Percentiles rank a stretch among this genome's conserved stretches.
These are phyloP conservation scores for Aspergillus panamensis DNA, from an alignment of 495 filamentous ascomycete genomes.

Conservation along the genomic window DNA sequence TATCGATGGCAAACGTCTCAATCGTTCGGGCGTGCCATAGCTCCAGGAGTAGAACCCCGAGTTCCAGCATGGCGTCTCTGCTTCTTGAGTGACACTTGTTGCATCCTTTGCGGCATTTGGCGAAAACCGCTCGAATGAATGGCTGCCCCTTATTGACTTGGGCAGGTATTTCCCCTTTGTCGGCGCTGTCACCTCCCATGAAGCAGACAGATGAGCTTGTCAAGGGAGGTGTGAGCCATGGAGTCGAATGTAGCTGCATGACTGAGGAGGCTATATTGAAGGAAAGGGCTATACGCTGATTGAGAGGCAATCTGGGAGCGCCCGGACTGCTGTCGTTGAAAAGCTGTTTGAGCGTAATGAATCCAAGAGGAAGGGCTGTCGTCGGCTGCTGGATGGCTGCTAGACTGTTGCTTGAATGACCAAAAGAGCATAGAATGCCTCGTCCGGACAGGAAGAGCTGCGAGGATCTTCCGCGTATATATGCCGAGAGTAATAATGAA, in stretches of 20 bases:
- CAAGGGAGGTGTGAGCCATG: slow-evolving; percentile 1
- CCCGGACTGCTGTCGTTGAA: not conserved
- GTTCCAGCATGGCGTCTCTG: slow-evolving; percentile 10
- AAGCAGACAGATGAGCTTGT: slow-evolving; percentile 10
- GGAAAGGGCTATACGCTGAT: slow-evolving; percentile 5
- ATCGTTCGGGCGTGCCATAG: slow-evolving; percentile 9
- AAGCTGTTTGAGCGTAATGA: not conserved
- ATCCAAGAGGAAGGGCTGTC: not conserved
- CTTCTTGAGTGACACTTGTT: not conserved
- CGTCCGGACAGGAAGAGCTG: not conserved
- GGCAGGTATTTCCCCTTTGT: not conserved
- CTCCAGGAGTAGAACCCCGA: slow-evolving; percentile 9
- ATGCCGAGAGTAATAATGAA: not conserved
- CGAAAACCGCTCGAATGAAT: slow-evolving; percentile 3
- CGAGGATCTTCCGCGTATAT: not conserved
- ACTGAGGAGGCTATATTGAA: slow-evolving; percentile 7
- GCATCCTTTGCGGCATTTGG: not conserved
- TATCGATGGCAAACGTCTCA: not conserved
- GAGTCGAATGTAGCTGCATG: slow-evolving; percentile 7
- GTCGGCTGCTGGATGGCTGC: not conserved
- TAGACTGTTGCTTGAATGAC: not conserved
- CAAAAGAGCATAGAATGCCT: not conserved
- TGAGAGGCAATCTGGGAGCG: not conserved
- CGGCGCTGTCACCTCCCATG: not conserved
- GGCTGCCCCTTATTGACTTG: not conserved